phyloP scores from a whole-genome alignment of 345 rosid genomes.

The Aurinia saxatilis region DNA sequence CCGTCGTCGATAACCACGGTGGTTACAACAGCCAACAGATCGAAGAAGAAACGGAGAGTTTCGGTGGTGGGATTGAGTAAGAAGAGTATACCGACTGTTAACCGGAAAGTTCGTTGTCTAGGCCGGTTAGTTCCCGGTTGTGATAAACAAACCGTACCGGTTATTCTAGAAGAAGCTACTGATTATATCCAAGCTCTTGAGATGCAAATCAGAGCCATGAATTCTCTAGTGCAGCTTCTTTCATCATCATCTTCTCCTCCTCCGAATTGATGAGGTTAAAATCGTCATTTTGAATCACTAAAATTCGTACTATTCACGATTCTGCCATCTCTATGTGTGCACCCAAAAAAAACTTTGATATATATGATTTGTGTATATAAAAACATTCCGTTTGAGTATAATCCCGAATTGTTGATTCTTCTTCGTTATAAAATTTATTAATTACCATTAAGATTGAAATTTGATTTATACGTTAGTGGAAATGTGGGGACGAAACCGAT shows the following conservation, averaged over 20 bases:
- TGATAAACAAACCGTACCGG: conserved; percentile 73
- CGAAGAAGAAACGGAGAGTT: conserved; percentile 59
- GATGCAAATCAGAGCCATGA: conserved; percentile 95
- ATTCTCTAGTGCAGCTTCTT: conserved; percentile 44
- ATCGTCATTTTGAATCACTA: neutral
- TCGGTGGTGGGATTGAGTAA: conserved; percentile 53
- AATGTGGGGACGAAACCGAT: conserved; percentile 3
- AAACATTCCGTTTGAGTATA: conserved; percentile 15
- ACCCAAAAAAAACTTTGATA: neutral
- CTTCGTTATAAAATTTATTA: too few relatives aligned
- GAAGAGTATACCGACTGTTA: conserved; percentile 61
- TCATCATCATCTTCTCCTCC: conserved; percentile 25
- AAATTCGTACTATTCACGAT: neutral
- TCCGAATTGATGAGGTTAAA: conserved; percentile 20
- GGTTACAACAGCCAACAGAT: conserved; percentile 25
- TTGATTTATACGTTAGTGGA: conserved; percentile 1
- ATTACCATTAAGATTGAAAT: neutral
- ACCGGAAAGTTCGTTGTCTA: conserved; percentile 68
- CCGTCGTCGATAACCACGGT: conserved; percentile 1
- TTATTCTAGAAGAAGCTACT: conserved; percentile 86
- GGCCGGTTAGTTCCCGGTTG: conserved; percentile 97
- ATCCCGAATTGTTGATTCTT: too few relatives aligned
- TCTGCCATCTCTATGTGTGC: neutral
- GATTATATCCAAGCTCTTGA: conserved; percentile 93
- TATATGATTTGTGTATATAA: neutral